Base-by-base conservation (phyloP, 192 early-diverging fungal genomes). In the Coemansia sp. region DNA sequence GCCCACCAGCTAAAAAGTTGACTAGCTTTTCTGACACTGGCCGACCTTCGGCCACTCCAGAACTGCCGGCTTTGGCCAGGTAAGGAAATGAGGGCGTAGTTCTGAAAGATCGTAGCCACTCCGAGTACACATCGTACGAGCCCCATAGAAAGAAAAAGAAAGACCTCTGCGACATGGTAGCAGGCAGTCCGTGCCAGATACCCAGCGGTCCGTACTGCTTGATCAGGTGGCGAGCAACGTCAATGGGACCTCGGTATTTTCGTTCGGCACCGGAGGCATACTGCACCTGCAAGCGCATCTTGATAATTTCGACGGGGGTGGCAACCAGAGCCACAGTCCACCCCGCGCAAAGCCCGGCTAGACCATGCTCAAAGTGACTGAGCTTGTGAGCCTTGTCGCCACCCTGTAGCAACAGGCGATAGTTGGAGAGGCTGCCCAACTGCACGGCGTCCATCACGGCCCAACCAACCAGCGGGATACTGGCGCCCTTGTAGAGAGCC, bases 401-500 rank as follows among this genome's bases (percentile, higher is more conserved):
- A 44, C 85, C 80, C 67, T 94, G 90, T 13, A 91, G 81, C 19
- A 89, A 46, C 62, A 94, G 66, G 14, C 91, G 88, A 69, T 92
- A 86, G 79, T 95, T 94, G 33, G 92, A 92, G 44, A 97, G 75
- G 3, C 93, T 91, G 28, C 95, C 95, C 63, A 97, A 77, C 66
- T 85, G 82, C 30, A 84, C 79, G 7, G 85, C 78, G 59, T 96
- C 94, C 94, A 96, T 95, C 57, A 93, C 82, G 2, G 90, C 88
- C 94, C 94, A 98, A 13, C 96, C 96, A 55, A 98, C 70, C 50
- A 98, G 75, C 19, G 96, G 96, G 10, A 94, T 93, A 23, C 93
- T 95, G 14, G 95, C 93, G 47, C 96, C 96, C 73, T 95, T 95
- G 84, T 98, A 98, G 6, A 98, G 84, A 9, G 92, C 95, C 6